Conservation (phyloP, 306 rosid species). For the Leucaena leucocephala region DNA sequence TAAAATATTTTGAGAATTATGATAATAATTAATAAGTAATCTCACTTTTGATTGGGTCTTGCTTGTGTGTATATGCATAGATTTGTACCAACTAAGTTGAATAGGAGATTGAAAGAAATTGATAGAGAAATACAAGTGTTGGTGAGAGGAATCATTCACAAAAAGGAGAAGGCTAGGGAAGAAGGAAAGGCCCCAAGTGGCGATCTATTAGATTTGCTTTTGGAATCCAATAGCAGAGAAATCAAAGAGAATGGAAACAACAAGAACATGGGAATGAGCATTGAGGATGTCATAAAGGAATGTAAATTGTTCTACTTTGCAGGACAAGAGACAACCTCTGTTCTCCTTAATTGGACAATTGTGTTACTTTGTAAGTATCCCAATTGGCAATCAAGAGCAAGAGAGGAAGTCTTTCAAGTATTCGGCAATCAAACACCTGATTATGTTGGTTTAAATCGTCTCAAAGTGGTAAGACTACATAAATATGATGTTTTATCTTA, state of each 20-base stretch:
- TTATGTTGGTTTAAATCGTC: constrained; percentile 24
- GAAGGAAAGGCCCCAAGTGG: neutral
- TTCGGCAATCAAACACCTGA: constrained; percentile 37
- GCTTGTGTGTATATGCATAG: neutral
- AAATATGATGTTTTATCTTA: no score
- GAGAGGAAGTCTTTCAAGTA: constrained; percentile 36
- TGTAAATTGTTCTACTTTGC: constrained; percentile 48
- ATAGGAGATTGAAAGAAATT: neutral
- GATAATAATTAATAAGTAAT: no score
- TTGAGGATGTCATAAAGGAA: constrained; percentile 38
- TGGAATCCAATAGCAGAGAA: constrained; percentile 8
- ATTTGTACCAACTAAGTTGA: neutral
- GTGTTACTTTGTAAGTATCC: constrained; percentile 27
- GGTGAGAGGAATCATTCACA: neutral
- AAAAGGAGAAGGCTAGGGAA: neutral
- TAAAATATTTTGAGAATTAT: no score
- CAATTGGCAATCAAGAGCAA: constrained; percentile 44
- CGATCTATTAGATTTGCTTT: constrained; percentile 37
- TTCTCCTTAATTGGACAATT: constrained; percentile 42
- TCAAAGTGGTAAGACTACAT: constrained; percentile 29
- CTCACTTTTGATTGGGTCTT: neutral
- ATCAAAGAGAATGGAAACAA: neutral
- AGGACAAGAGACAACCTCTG: constrained; percentile 45
- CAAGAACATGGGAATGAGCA: constrained; percentile 29
- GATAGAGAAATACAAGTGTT: neutral